A percentile compares a stretch with the other conserved stretches of the same genome.
Evolutionary conservation across 306 rosid species (phyloP).

Genomic region (Prunus mume): DNA sequence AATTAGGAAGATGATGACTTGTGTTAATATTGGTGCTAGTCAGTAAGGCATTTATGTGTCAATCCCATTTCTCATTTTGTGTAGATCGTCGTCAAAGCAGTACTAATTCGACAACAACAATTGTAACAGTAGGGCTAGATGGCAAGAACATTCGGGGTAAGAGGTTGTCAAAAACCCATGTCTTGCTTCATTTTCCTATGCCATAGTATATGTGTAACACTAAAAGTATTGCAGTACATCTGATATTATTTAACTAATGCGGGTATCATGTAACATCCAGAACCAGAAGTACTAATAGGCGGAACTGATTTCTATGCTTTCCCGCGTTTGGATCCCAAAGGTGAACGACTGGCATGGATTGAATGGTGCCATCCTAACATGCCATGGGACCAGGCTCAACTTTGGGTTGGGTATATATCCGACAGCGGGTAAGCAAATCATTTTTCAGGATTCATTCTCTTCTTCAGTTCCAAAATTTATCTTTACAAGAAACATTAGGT

Average conservation of each 20-base stretch:
- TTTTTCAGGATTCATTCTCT: slow-evolving; percentile 4
- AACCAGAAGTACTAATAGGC: slow-evolving; percentile 63
- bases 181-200: background rate
- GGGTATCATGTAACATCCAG: slow-evolving; percentile 39
- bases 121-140: slow-evolving; percentile 61
- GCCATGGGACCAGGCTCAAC: slow-evolving; percentile 97
- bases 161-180: background rate
- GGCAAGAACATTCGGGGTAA: slow-evolving; percentile 61
- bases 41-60: background rate
- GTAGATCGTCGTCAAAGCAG: slow-evolving; percentile 72
- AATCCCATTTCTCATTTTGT: background rate
- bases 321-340: slow-evolving; percentile 73
- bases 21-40: background rate
- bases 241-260: slow-evolving; percentile 10
- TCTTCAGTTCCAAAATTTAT: background rate
- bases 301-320: slow-evolving; percentile 94
- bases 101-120: slow-evolving; percentile 59
- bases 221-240: background rate
- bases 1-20: background rate
- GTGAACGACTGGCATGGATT: slow-evolving; percentile 85
- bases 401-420: slow-evolving; percentile 92
- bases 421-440: slow-evolving; percentile 72
- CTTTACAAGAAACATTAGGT: slow-evolving; percentile 6
- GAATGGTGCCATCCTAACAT: slow-evolving; percentile 95
- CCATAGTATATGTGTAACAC: background rate